Evolutionary conservation across 1,139 yeast genomes (phyloP).

Genomic region (Schwanniomyces etchellsii): DNA sequence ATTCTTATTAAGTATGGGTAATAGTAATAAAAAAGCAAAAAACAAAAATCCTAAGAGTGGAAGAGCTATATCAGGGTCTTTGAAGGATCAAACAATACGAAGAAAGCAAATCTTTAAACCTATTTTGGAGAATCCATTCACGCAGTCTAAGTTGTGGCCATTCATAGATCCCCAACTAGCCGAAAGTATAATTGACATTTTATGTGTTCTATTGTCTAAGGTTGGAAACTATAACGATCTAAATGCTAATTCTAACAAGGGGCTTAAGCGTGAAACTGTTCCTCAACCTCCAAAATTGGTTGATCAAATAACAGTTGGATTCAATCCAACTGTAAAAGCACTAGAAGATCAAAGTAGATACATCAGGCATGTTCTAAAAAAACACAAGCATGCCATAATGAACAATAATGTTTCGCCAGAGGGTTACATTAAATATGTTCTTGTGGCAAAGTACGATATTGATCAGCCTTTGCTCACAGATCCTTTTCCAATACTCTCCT

Average conservation of each 20-base stretch:
- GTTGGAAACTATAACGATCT: slow-evolving; percentile 28
- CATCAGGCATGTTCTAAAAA: slow-evolving; percentile 7
- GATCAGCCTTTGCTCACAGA: slow-evolving; percentile 41
- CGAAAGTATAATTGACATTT: slow-evolving; percentile 31
- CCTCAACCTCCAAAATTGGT: slow-evolving; percentile 21
- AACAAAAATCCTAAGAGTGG: not conserved
- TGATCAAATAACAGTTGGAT: slow-evolving; percentile 37
- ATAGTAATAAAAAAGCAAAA: no score
- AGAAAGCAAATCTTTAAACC: slow-evolving; percentile 55
- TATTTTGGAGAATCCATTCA: slow-evolving; percentile 54
- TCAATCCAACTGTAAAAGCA: slow-evolving; percentile 46
- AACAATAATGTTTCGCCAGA: slow-evolving; percentile 1
- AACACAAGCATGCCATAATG: slow-evolving; percentile 3
- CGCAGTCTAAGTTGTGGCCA: slow-evolving; percentile 50
- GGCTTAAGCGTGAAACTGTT: slow-evolving; percentile 3
- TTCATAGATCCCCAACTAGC: slow-evolving; percentile 33
- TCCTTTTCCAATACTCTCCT: slow-evolving; percentile 49
- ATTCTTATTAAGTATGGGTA: no score
- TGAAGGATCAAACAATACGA: slow-evolving; percentile 38
- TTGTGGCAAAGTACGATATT: slow-evolving; percentile 53
- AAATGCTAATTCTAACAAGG: slow-evolving; percentile 6
- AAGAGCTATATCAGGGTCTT: slow-evolving; percentile 19
- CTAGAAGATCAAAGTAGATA: slow-evolving; percentile 44
- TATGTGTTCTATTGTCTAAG: slow-evolving; percentile 31
- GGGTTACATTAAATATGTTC: slow-evolving; percentile 32